Conservation (phyloP, 768 basidiomycete species). For the Rhizopogon roseolus region DNA sequence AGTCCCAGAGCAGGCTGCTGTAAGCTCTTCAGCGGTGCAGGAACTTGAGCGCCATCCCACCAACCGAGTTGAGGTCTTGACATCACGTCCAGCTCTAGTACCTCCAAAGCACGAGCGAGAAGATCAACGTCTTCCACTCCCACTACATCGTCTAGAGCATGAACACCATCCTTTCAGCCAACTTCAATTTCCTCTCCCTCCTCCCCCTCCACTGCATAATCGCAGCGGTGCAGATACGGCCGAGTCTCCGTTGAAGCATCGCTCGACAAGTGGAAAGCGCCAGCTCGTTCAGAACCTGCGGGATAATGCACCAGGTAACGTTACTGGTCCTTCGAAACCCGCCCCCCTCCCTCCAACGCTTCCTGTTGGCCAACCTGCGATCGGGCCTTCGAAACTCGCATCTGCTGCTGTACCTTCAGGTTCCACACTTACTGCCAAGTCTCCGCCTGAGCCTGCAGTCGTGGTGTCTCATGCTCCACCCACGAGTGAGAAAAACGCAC, state of each 20-base stretch:
- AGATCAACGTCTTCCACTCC: background rate
- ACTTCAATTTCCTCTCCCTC: background rate
- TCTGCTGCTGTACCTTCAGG: background rate
- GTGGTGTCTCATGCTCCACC: background rate
- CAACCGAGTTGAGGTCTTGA: background rate
- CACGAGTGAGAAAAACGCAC: background rate
- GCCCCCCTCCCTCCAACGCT: background rate
- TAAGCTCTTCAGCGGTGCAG: background rate
- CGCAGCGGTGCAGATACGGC: background rate
- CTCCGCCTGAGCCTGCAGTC: background rate
- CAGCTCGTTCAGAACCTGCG: background rate
- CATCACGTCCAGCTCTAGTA: background rate
- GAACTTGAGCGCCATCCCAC: background rate
- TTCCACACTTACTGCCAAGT: too few species aligned
- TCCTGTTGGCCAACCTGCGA: background rate
- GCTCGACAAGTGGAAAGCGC: background rate
- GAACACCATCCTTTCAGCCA: slow-evolving; percentile 10
- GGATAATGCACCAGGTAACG: background rate
- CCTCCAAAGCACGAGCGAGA: background rate
- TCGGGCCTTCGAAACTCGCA: background rate
- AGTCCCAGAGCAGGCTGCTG: background rate
- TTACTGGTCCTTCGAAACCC: background rate
- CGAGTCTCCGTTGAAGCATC: slow-evolving; percentile 1
- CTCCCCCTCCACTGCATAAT: background rate
- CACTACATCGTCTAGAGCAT: background rate